Percentiles rank a stretch among this genome's conserved stretches.
Evolutionary conservation across 371 early-diverging fungal species (phyloP).

Genomic region (Actinomucor elegans): DNA sequence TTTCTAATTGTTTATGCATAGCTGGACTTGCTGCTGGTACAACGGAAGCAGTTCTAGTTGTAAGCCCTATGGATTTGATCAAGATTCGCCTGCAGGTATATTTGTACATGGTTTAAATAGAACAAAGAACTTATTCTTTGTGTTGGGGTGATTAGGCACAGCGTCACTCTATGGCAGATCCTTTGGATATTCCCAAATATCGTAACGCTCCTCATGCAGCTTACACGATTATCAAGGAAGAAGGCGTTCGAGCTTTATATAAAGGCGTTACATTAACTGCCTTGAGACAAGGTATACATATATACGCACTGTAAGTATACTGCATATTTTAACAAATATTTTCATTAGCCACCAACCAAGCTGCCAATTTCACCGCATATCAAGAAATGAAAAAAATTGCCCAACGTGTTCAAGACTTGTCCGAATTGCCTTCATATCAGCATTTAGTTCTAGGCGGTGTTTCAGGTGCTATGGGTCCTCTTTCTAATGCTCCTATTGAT

Average conservation of each 20-base stretch:
- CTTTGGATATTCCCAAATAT: slow-evolving; percentile 95
- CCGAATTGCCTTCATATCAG: slow-evolving; percentile 92
- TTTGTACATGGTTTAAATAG: background rate
- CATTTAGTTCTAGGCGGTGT: slow-evolving; percentile 88
- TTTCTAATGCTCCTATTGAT: slow-evolving; percentile 97
- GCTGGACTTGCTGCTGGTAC: slow-evolving; percentile 95
- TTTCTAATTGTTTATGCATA: too few relatives aligned
- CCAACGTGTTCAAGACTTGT: slow-evolving; percentile 63
- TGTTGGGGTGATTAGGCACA: slow-evolving; percentile 59
- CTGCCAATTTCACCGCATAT: slow-evolving; percentile 97
- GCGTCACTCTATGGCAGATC: slow-evolving; percentile 94
- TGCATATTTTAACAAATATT: background rate
- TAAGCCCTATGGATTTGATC: slow-evolving; percentile 97
- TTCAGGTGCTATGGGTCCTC: slow-evolving; percentile 94
- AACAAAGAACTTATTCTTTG: background rate
- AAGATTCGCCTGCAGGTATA: slow-evolving; percentile 90
- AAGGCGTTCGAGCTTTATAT: slow-evolving; percentile 88
- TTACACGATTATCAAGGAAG: slow-evolving; percentile 90
- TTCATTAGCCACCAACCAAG: slow-evolving; percentile 92
- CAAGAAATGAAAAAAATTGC: slow-evolving; percentile 83
- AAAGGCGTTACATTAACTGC: slow-evolving; percentile 95
- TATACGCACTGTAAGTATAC: background rate
- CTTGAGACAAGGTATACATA: slow-evolving; percentile 80
- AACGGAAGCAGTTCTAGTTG: slow-evolving; percentile 94
- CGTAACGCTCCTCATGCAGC: slow-evolving; percentile 93